Conservation (phyloP, 73 alveolate genomes). For the Symbiodinium pilosum region DNA sequence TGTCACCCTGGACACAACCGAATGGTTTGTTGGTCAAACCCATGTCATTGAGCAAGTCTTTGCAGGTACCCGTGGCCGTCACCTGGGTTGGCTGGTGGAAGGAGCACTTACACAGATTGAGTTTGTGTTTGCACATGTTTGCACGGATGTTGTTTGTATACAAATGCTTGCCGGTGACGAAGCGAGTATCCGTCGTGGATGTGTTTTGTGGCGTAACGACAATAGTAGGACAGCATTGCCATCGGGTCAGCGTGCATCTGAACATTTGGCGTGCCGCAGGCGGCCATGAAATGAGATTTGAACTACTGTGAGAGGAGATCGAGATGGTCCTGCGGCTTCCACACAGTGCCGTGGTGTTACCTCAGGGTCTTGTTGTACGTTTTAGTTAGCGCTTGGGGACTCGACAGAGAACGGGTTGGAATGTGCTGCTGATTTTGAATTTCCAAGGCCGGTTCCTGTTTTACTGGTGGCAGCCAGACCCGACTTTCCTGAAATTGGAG, state of each 20-base stretch:
- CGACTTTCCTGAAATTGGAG: background rate
- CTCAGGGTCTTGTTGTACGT: too few species aligned
- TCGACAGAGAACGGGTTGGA: background rate
- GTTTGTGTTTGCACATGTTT: background rate
- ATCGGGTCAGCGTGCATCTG: too few species aligned
- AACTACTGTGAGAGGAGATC: background rate
- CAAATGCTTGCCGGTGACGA: too few species aligned
- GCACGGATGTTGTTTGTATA: too few species aligned
- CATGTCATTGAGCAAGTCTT: background rate
- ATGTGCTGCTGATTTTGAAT: background rate
- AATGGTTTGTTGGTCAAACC: too few species aligned
- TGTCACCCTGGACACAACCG: too few species aligned
- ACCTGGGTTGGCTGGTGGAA: conserved; percentile 12
- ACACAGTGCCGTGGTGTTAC: background rate
- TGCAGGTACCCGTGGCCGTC: background rate
- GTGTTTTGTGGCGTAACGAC: too few species aligned
- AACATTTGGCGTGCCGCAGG: too few species aligned
- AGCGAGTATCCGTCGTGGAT: too few species aligned
- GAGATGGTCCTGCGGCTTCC: background rate
- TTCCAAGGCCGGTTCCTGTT: background rate
- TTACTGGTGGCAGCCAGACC: background rate
- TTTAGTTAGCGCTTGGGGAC: background rate
- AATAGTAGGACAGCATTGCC: too few species aligned
- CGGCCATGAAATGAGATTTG: too few species aligned
- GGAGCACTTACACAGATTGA: background rate